These are phyloP conservation scores for Linum trigynum DNA, from an alignment of 345 rosid genomes.

Conservation along the genomic window DNA sequence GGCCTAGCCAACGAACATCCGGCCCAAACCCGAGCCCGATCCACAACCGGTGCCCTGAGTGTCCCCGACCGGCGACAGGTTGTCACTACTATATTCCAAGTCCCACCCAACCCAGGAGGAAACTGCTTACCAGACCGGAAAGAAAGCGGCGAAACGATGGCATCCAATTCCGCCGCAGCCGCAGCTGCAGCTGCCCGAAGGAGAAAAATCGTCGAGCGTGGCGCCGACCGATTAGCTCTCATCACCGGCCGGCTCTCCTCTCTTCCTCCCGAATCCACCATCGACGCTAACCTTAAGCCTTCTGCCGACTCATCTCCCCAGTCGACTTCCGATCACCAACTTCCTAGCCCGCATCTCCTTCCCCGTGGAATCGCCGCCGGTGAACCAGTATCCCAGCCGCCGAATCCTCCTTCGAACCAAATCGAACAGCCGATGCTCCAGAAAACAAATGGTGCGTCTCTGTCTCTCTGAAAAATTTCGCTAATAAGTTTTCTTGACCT, in stretches of 20 bases:
- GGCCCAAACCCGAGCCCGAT: no score
- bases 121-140: background rate
- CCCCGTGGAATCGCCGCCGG: conserved; percentile 13
- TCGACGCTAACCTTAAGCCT: background rate
- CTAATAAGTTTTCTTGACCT: no score
- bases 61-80: no score
- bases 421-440: background rate
- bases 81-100: no score
- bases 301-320: conserved; percentile 12
- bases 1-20: no score
- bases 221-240: conserved; percentile 78
- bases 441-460: conserved; percentile 14
- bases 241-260: conserved; percentile 49
- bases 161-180: background rate
- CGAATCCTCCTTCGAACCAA: background rate
- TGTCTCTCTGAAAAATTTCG: no score
- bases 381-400: background rate
- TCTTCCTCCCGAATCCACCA: conserved; percentile 24
- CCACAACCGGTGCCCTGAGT: no score
- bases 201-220: conserved; percentile 58
- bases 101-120: no score
- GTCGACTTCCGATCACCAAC: conserved; percentile 12
- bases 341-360: background rate
- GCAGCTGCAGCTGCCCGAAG: conserved; percentile 58
- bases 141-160: background rate